phyloP scores from a whole-genome alignment of 345 rosid genomes.

The Pelargonium nanum region DNA sequence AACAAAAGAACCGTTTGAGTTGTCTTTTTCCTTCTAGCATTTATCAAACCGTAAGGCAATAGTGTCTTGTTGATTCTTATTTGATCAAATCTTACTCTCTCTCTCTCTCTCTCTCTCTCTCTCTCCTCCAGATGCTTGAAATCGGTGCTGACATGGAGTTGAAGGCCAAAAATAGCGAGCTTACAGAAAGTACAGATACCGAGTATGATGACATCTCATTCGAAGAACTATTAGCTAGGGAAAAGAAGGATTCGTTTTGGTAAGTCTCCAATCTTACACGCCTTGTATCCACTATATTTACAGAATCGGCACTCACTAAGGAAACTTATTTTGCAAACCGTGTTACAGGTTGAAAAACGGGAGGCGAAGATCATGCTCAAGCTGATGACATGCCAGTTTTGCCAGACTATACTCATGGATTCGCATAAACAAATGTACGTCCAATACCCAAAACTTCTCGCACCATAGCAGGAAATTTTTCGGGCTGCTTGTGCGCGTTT shows the following conservation, averaged over 20 bases:
- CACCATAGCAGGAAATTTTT: neutral
- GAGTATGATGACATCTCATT: conserved; percentile 64
- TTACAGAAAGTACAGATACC: conserved; percentile 28
- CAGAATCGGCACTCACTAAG: neutral
- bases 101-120: neutral
- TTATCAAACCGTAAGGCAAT: too few species aligned
- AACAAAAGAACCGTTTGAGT: too few species aligned
- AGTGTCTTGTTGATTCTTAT: neutral
- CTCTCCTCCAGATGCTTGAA: conserved; percentile 57
- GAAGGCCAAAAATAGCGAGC: conserved; percentile 34
- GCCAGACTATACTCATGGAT: neutral
- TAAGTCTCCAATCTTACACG: conserved; percentile 21
- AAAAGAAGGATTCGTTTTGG: conserved; percentile 89
- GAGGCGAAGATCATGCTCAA: conserved; percentile 39
- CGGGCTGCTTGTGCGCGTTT: too few species aligned
- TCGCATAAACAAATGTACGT: neutral
- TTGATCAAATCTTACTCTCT: neutral
- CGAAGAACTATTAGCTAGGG: conserved; percentile 81
- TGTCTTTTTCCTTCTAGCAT: too few species aligned
- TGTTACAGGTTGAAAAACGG: conserved; percentile 69
- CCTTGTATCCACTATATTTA: neutral
- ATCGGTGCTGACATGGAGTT: conserved; percentile 48
- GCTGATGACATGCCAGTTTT: conserved; percentile 11
- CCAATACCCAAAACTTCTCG: neutral
- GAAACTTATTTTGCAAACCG: conserved; percentile 3